Evolutionary conservation across 2,329 filamentous ascomycete species (phyloP), one percentile per base, ranked within the genome.

Genomic region (Phoma sp.): DNA sequence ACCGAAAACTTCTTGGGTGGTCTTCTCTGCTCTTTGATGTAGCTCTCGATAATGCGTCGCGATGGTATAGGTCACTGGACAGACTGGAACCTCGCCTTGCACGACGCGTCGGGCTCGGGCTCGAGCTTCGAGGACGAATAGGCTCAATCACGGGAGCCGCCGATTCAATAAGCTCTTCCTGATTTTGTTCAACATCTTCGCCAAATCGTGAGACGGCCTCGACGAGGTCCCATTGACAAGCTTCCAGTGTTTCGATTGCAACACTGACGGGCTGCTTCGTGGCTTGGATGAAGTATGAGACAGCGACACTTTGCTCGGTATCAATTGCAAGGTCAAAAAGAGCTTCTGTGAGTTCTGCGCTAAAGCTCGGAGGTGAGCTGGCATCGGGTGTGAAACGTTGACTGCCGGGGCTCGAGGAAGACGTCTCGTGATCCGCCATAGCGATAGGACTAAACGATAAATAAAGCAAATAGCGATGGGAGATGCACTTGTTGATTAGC

Each of bases 211-310:
- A 35, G n/a, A 50, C 25, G n/a, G 52, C 52, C 37, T 55, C 41
- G 7, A 55, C 14, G 3, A 55, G 18, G 13, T 55, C 52, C 52
- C 46, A 55, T 4, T 50, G 9, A 22, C 24, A 42, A 10, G 37
- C 32, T n/a, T 33, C 24, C 4, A 55, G 32, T 5, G 37, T 27
- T 29, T 29, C 22, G 14, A 55, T 42, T 18, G 52, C 52, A 7
- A 42, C 37, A 7, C 18, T 35, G 22, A 43, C n/a, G 9, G 36
- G 24, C 13, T 46, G 23, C n/a, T 50, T 47, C 11, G 52, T 55
- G 9, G 42, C 37, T 30, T 41, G 14, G 24, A 50, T 22, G 25
- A 46, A 49, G 2, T 50, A 23, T 7, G 3, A 13, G 7, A 55
- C 23, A n/a, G 46, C 14, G 6, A 29, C 18, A 7, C 46, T 46